phyloP scores from a whole-genome alignment of 129 eudicot species.

The Pulicaria dysenterica region DNA sequence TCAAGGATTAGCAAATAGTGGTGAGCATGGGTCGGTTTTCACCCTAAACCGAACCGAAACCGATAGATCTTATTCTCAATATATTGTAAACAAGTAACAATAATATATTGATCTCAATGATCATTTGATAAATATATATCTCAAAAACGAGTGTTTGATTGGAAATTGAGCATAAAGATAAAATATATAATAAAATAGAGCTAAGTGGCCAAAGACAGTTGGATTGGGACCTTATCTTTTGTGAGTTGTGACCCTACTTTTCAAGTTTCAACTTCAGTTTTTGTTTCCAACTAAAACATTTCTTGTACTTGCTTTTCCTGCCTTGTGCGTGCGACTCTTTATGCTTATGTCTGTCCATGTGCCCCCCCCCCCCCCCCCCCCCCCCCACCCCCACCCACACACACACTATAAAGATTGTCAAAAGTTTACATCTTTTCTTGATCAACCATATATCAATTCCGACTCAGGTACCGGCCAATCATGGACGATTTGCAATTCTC shows the following conservation, averaged over 20 bases:
- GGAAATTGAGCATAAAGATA: background rate
- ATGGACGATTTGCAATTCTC: slow-evolving; percentile 37
- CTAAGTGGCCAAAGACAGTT: slow-evolving; percentile 18
- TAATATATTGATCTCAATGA: too few species aligned
- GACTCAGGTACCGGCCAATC: background rate
- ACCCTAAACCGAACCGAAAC: too few species aligned
- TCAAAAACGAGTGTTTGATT: background rate
- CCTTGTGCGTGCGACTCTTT: slow-evolving; percentile 32
- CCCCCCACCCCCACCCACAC: background rate
- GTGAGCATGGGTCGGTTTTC: too few species aligned
- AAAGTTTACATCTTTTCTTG: slow-evolving; percentile 20
- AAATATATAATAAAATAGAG: background rate
- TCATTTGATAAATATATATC: too few species aligned
- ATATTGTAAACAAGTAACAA: too few species aligned
- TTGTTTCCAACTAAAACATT: slow-evolving; percentile 37
- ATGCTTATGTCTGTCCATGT: slow-evolving; percentile 34
- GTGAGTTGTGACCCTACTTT: slow-evolving; percentile 32
- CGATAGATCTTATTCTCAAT: too few species aligned
- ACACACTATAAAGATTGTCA: slow-evolving; percentile 9
- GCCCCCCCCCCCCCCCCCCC: slow-evolving; percentile 18
- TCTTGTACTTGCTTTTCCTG: slow-evolving; percentile 32
- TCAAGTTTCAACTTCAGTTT: slow-evolving; percentile 34
- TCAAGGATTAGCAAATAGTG: too few species aligned
- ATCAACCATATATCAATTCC: background rate
- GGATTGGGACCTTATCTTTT: slow-evolving; percentile 46